Percentiles rank a stretch among this genome's conserved stretches.
Conservation (phyloP, 2,329 filamentous ascomycete species). For the Aspergillus flavus region DNA sequence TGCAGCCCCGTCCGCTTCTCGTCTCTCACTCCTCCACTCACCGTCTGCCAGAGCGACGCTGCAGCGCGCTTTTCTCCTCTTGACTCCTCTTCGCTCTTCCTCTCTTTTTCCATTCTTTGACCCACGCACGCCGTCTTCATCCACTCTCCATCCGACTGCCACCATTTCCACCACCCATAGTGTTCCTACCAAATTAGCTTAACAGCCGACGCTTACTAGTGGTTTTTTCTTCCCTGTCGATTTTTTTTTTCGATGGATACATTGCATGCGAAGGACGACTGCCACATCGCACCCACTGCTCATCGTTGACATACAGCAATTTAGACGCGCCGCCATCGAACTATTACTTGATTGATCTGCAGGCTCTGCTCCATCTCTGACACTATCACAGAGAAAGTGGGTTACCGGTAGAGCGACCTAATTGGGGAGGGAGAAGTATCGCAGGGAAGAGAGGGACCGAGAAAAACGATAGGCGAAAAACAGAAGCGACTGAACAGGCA, state of each 20-base stretch:
- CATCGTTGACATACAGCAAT: slow-evolving; percentile 36
- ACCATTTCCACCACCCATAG: not conserved
- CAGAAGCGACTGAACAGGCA: slow-evolving; percentile 7
- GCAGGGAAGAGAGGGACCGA: slow-evolving; percentile 7
- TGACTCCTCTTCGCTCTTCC: not conserved
- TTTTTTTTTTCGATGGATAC: slow-evolving; percentile 37
- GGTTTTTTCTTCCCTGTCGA: not conserved
- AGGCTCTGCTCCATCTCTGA: slow-evolving; percentile 24
- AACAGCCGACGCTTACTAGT: not conserved
- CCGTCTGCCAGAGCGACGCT: slow-evolving; percentile 22
- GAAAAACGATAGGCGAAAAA: slow-evolving; percentile 6
- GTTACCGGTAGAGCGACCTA: slow-evolving; percentile 16
- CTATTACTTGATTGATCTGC: slow-evolving; percentile 35
- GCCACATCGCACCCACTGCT: slow-evolving; percentile 28
- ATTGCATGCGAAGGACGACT: slow-evolving; percentile 31
- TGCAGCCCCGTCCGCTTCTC: slow-evolving; percentile 22
- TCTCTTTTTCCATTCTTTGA: slow-evolving; percentile 2
- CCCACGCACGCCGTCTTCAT: slow-evolving; percentile 4
- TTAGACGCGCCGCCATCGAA: slow-evolving; percentile 27
- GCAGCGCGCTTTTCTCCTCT: slow-evolving; percentile 15
- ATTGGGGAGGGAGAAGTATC: slow-evolving; percentile 11
- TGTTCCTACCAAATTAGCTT: not conserved
- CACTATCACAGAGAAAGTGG: slow-evolving; percentile 19
- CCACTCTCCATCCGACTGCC: not conserved
- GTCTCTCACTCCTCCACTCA: slow-evolving; percentile 23